These are phyloP conservation scores for Chrysoporthe austroafricana DNA, from an alignment of 2,329 filamentous ascomycete genomes.

Conservation along the genomic window DNA sequence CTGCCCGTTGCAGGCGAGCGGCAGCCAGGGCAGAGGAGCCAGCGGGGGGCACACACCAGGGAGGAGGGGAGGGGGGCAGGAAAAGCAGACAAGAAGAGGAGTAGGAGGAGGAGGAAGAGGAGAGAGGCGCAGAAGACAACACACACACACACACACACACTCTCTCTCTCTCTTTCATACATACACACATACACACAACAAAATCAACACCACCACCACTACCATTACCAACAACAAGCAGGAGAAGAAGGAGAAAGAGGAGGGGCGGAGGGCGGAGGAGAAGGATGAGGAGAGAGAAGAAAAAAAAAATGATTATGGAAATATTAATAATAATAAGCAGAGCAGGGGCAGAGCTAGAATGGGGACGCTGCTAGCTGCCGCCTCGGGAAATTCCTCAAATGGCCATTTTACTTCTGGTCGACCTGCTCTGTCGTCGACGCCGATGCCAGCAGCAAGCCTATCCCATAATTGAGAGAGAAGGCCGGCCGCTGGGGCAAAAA, in stretches of 20 bases:
- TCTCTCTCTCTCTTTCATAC: no score
- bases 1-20: background rate
- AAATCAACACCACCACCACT: no score
- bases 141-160: no score
- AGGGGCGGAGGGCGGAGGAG: background rate
- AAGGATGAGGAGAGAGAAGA: background rate
- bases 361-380: background rate
- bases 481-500: background rate
- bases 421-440: background rate
- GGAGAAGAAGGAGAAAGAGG: no score
- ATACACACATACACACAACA: no score
- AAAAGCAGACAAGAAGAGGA: no score
- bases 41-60: no score
- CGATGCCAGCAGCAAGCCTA: background rate
- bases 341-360: background rate
- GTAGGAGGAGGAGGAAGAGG: background rate
- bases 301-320: background rate
- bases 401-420: background rate
- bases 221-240: no score
- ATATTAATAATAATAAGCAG: background rate
- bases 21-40: background rate
- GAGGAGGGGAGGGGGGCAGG: no score
- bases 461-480: background rate
- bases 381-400: background rate
- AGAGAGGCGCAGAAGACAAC: no score